Conservation (phyloP, 2,329 filamentous ascomycete genomes). For the Fusarium sp. region DNA sequence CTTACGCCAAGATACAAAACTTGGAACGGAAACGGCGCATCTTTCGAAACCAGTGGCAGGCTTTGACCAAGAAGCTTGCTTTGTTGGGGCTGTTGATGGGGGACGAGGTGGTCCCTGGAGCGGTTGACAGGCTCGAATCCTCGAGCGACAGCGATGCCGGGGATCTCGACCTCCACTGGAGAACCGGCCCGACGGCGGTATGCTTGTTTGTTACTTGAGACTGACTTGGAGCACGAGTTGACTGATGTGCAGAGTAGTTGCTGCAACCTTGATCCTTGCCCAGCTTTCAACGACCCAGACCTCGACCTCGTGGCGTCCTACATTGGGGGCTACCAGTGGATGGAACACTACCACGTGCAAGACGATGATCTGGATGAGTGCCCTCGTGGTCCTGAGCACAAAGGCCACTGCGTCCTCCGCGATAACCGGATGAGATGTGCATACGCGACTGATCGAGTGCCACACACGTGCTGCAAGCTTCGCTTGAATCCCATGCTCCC, state of each 20-base stretch:
- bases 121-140: constrained; percentile 6
- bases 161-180: constrained; percentile 21
- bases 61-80: constrained; percentile 18
- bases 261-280: constrained; percentile 31
- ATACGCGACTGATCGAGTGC: constrained; percentile 24
- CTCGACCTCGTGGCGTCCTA: constrained; percentile 26
- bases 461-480: constrained; percentile 34
- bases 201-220: neutral
- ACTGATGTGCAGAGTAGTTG: constrained; percentile 7
- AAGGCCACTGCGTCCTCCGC: constrained; percentile 30
- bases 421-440: constrained; percentile 29
- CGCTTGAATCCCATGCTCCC: constrained; percentile 30
- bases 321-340: constrained; percentile 23
- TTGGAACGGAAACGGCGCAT: neutral
- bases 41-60: constrained; percentile 26
- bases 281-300: constrained; percentile 20
- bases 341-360: constrained; percentile 35
- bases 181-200: constrained; percentile 10
- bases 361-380: constrained; percentile 32
- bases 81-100: constrained; percentile 25
- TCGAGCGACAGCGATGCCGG: constrained; percentile 19
- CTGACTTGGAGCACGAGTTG: neutral
- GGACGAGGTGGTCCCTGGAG: constrained; percentile 14
- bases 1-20: constrained; percentile 7
- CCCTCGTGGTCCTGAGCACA: constrained; percentile 20